Conservation (phyloP, 139 green algal genomes). For the Chlamydomonas sp. region DNA sequence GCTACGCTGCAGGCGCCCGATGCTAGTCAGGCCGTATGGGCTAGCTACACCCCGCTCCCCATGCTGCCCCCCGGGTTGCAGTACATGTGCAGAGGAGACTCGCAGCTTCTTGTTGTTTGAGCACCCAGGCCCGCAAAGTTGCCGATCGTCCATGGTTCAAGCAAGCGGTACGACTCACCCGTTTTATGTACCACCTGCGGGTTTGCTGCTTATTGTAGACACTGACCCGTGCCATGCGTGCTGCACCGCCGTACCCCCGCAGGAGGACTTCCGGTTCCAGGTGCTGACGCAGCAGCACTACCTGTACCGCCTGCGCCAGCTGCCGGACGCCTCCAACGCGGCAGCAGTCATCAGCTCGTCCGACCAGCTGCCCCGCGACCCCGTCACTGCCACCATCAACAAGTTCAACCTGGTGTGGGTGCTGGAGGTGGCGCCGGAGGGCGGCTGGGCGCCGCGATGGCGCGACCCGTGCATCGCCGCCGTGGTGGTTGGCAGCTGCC, state of each 20-base stretch:
- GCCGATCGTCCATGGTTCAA: too few species aligned
- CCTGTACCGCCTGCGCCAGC: neutral
- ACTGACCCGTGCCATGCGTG: too few species aligned
- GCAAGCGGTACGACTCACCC: too few species aligned
- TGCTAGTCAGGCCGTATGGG: neutral
- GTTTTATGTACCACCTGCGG: too few species aligned
- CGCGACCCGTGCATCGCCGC: slow-evolving; percentile 15
- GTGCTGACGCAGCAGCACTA: neutral
- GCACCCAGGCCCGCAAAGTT: too few species aligned
- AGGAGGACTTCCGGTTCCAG: neutral
- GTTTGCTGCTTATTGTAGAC: neutral
- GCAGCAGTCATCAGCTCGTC: neutral
- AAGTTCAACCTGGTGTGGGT: neutral
- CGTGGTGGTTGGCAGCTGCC: slow-evolving; percentile 10
- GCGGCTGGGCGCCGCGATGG: slow-evolving; percentile 22
- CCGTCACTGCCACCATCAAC: neutral
- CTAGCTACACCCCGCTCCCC: neutral
- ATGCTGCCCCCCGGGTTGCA: neutral
- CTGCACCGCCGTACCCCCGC: neutral
- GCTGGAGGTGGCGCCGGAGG: neutral
- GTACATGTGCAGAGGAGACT: too few species aligned
- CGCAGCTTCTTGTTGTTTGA: too few species aligned
- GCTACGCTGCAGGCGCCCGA: neutral
- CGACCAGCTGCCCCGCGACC: neutral
- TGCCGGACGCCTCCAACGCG: neutral